These are phyloP conservation scores for Wakefieldia striispora DNA, from an alignment of 768 basidiomycete species.

Conservation along the genomic window DNA sequence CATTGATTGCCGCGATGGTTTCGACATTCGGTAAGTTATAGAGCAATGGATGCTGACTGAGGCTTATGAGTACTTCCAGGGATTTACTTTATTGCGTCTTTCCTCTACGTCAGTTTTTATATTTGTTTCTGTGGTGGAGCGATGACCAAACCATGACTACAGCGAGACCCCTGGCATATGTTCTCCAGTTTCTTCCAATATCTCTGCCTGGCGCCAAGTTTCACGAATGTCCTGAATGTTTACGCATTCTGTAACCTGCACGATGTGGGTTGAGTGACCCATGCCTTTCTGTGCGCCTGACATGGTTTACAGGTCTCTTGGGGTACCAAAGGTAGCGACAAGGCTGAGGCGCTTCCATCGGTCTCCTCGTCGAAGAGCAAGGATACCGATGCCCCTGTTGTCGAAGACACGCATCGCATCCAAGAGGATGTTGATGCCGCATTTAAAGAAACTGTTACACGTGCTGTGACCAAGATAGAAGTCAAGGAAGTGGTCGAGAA, in stretches of 20 bases:
- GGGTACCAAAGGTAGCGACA: conserved; percentile 96
- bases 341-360: conserved; percentile 87
- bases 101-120: conserved; percentile 73
- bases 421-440: conserved; percentile 88
- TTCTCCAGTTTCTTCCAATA: conserved; percentile 93
- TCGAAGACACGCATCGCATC: conserved; percentile 79
- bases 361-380: conserved; percentile 82
- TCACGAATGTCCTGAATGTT: conserved; percentile 93
- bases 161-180: conserved; percentile 99
- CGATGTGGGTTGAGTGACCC: conserved; percentile 50
- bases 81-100: conserved; percentile 80
- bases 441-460: conserved; percentile 90
- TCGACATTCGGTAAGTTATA: conserved; percentile 73
- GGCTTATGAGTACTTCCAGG: conserved; percentile 35
- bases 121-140: background rate
- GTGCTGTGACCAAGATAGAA: conserved; percentile 75
- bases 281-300: background rate
- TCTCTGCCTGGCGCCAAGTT: conserved; percentile 84
- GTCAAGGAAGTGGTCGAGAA: conserved; percentile 67
- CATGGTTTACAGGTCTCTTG: conserved; percentile 62
- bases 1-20: conserved; percentile 81
- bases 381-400: conserved; percentile 70
- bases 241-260: conserved; percentile 98
- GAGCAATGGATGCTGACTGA: background rate
- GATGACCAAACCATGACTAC: conserved; percentile 7